Base-by-base conservation (phyloP, 2,329 filamentous ascomycete genomes). In the Dothistroma pini region DNA sequence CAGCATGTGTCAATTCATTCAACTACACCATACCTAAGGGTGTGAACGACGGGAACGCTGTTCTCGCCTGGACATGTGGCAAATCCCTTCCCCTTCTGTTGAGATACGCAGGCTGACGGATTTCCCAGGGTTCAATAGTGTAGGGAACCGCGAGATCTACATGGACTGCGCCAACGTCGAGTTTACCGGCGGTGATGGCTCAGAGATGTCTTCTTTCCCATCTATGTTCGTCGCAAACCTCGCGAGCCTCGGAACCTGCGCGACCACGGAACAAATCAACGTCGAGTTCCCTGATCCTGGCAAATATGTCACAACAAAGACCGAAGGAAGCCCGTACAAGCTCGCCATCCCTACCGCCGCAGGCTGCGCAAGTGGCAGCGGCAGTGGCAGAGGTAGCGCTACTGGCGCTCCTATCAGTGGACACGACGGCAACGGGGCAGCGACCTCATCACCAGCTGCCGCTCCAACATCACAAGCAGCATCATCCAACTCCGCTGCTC, bases 101-200 rank as follows among this genome's bases (percentile, higher is more conserved):
- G 6, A 29, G 25, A 3, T 3, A 29, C 25, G 6, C 25, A 29
- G 6, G 25, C 25, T 29, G 6, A 29, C 6, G 25, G 6, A 29
- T 29, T 29, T 6, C 25, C 6, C 25, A 29, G 25, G 25, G 95
- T 86, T 96, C 77, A 97, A 97, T 77, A 89, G 89, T 62, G 72
- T 96, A 10, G 95, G 95, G 2, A 96, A 96, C 79, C 88, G 93
- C 0, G 95, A 97, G 74, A 91, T 96, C 83, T 97, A 97, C 82
- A 96, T 96, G 92, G 96, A 96, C 83, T 99, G 93, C 69, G 91
- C 89, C 0, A 86, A 90, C 0, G 75, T 96, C 53, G 83, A 81
- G 0, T 81, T 97, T 25, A 84, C 84, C 0, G 78, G 75, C 4
- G 77, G 78, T 22, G 83, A 85, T 49, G 69, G 85, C 59, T 75